Evolutionary conservation across 2,329 filamentous ascomycete genomes (phyloP).

Genomic region (Fusarium buharicum): DNA sequence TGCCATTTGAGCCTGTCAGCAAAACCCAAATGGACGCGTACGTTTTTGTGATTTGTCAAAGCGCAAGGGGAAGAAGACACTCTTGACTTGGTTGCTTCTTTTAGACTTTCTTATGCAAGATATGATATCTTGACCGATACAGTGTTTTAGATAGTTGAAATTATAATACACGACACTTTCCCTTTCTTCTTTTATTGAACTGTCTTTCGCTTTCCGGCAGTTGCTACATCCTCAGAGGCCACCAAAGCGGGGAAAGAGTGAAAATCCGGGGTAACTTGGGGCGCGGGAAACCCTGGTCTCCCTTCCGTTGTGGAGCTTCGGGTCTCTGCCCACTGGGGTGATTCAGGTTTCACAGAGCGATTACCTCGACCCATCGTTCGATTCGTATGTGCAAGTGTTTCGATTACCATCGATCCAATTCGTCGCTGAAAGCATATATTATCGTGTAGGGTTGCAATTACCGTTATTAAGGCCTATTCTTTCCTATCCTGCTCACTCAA

Average conservation of each 20-base stretch:
- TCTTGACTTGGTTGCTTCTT: conserved; percentile 5
- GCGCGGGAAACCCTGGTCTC: conserved; percentile 35
- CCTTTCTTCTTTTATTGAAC: conserved; percentile 5
- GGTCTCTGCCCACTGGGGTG: conserved; percentile 3
- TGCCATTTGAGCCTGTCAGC: conserved; percentile 33
- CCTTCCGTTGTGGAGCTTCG: conserved; percentile 38
- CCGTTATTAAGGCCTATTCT: conserved; percentile 1
- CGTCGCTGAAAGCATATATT: background rate
- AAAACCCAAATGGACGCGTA: conserved; percentile 27
- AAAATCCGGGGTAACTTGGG: conserved; percentile 47
- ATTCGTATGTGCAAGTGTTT: conserved; percentile 28
- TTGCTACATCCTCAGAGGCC: conserved; percentile 19
- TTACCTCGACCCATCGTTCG: conserved; percentile 23
- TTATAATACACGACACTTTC: conserved; percentile 22
- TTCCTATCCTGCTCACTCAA: conserved; percentile 3
- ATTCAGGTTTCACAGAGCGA: conserved; percentile 4
- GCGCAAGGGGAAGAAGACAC: conserved; percentile 25
- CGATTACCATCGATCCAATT: conserved; percentile 14
- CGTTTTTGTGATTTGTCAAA: conserved; percentile 38
- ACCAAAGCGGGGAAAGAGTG: conserved; percentile 33
- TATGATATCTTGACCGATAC: background rate
- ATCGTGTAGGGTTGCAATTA: background rate
- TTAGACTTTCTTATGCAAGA: background rate
- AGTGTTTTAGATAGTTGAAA: no score
- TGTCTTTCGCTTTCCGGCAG: conserved; percentile 32